Evolutionary conservation across 441 rosid genomes (phyloP).

Genomic region (Adansonia madagascariensis): DNA sequence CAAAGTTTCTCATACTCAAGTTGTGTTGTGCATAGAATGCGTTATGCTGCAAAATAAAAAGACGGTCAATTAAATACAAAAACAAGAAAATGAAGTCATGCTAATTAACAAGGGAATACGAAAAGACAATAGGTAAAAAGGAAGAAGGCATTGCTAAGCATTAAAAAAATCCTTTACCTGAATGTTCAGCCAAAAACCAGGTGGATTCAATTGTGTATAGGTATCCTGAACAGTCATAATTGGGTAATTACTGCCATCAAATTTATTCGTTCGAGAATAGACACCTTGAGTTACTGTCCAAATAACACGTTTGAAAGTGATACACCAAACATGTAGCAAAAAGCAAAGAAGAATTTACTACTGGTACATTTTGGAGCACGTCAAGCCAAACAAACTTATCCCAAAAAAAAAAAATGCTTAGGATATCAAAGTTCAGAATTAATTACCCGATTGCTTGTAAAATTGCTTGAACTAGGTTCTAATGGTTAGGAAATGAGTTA

Average conservation of each 20-base stretch:
- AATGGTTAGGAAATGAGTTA: constrained; percentile 7
- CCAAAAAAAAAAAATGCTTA: neutral
- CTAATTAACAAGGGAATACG: constrained; percentile 5
- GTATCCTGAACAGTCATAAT: constrained; percentile 57
- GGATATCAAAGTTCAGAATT: constrained; percentile 1
- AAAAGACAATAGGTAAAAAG: neutral
- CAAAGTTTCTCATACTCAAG: constrained; percentile 68
- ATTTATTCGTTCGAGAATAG: constrained; percentile 51
- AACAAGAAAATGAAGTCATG: constrained; percentile 12
- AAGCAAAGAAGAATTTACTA: neutral
- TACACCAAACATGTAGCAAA: neutral
- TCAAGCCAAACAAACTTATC: neutral
- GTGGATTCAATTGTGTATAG: constrained; percentile 42
- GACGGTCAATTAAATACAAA: constrained; percentile 26
- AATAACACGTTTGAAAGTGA: constrained; percentile 22
- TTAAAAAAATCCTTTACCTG: constrained; percentile 55
- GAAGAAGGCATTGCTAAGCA: constrained; percentile 4
- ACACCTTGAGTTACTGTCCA: constrained; percentile 67
- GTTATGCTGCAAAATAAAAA: constrained; percentile 61
- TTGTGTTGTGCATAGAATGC: constrained; percentile 71
- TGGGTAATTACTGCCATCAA: constrained; percentile 32
- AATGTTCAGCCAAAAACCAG: constrained; percentile 74
- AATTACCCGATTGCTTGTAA: neutral
- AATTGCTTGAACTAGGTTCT: neutral
- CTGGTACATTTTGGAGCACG: neutral